phyloP scores from a whole-genome alignment of 345 rosid genomes.

The Ceriops decandra region DNA sequence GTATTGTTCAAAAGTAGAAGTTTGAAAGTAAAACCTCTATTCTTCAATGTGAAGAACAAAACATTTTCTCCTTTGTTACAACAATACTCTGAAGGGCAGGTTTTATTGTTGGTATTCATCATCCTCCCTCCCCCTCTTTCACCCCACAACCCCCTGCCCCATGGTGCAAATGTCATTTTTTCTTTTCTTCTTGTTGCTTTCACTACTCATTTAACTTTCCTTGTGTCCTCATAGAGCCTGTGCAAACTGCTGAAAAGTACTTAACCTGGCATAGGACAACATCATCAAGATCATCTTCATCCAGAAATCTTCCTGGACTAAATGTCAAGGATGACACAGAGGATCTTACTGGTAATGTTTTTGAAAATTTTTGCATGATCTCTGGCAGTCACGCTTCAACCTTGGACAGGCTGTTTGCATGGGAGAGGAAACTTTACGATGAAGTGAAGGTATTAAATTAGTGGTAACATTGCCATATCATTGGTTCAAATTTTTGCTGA shows the following conservation, averaged over 20 bases:
- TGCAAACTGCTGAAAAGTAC: constrained; percentile 57
- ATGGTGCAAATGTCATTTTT: neutral
- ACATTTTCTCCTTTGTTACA: too few species aligned
- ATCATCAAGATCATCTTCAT: constrained; percentile 77
- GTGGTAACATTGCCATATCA: neutral
- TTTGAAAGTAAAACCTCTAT: too few species aligned
- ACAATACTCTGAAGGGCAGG: too few species aligned
- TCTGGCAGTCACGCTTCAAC: constrained; percentile 97
- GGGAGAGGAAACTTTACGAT: constrained; percentile 97
- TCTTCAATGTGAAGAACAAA: too few species aligned
- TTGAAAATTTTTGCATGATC: constrained; percentile 71
- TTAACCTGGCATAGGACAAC: constrained; percentile 92
- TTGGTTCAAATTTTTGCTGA: neutral
- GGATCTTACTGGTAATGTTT: constrained; percentile 54
- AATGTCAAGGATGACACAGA: constrained; percentile 57
- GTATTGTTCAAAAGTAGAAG: too few species aligned
- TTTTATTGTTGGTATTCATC: too few species aligned
- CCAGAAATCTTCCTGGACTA: constrained; percentile 60
- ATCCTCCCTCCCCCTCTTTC: too few species aligned
- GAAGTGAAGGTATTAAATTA: constrained; percentile 80
- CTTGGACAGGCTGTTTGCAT: constrained; percentile 83
- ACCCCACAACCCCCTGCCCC: neutral
- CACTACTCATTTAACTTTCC: constrained; percentile 21
- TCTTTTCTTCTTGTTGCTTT: neutral
- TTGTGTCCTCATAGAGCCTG: constrained; percentile 52